These are phyloP conservation scores for Xylariaceae sp. DNA, from an alignment of 2,329 filamentous ascomycete genomes.

Conservation along the genomic window DNA sequence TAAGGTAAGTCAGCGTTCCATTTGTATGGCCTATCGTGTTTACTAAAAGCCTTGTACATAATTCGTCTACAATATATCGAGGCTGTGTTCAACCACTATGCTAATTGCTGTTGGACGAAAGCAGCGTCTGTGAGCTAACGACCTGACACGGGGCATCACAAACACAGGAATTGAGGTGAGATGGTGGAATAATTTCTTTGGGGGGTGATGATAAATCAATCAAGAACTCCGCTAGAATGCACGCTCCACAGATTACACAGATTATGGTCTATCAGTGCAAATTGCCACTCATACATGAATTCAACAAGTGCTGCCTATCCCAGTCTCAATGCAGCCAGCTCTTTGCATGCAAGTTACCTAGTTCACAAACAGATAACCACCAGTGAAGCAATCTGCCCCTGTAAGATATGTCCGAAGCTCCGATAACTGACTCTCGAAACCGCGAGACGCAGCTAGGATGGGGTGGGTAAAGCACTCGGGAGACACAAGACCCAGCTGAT, in stretches of 20 bases:
- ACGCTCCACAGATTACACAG: conserved; percentile 22
- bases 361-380: conserved; percentile 10
- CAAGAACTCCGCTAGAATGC: conserved; percentile 26
- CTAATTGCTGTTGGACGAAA: no score
- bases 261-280: conserved; percentile 30
- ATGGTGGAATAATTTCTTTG: not conserved
- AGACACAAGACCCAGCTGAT: not conserved
- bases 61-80: no score
- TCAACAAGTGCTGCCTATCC: conserved; percentile 26
- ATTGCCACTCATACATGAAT: conserved; percentile 28
- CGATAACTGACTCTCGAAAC: not conserved
- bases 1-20: no score
- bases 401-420: conserved; percentile 6
- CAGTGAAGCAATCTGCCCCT: conserved; percentile 6
- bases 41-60: no score
- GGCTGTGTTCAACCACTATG: no score
- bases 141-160: no score
- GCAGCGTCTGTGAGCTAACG: no score
- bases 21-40: no score
- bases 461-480: not conserved
- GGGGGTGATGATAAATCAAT: conserved; percentile 9
- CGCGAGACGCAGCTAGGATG: conserved; percentile 4
- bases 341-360: conserved; percentile 26
- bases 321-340: conserved; percentile 28
- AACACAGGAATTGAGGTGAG: not conserved